Conservation (phyloP, 106 monocot genomes). For the Dioscorea alata region DNA sequence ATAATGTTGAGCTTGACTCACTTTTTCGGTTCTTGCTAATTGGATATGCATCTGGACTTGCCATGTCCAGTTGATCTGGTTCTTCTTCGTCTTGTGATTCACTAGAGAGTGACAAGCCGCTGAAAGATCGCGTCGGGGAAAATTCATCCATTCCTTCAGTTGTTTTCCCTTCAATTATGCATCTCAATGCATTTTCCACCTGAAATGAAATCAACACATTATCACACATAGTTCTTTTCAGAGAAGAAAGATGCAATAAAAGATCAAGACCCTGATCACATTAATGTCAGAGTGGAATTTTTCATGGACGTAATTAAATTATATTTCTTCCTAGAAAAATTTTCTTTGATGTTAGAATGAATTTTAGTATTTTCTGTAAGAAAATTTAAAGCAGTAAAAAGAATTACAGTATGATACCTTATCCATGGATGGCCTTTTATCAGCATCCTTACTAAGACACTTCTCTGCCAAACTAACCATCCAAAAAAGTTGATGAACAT, state of each 20-base stretch:
- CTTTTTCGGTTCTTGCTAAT: background rate
- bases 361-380: too few species aligned
- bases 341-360: too few species aligned
- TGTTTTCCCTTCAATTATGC: constrained; percentile 19
- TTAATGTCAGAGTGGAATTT: background rate
- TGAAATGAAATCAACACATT: constrained; percentile 1
- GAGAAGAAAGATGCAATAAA: background rate
- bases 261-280: background rate
- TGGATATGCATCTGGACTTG: background rate
- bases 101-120: constrained; percentile 16
- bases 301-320: too few species aligned
- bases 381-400: background rate
- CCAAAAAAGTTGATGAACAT: constrained; percentile 37
- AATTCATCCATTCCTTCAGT: constrained; percentile 11
- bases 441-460: constrained; percentile 30
- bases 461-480: constrained; percentile 29
- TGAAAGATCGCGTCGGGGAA: constrained; percentile 21
- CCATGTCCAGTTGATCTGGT: background rate
- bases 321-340: too few species aligned
- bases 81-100: constrained; percentile 17
- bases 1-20: background rate
- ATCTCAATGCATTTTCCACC: constrained; percentile 26
- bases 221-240: background rate
- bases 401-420: constrained; percentile 14
- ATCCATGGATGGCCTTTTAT: constrained; percentile 35